These are phyloP conservation scores for Vinca major DNA, from an alignment of 305 asterid species.

Conservation along the genomic window DNA sequence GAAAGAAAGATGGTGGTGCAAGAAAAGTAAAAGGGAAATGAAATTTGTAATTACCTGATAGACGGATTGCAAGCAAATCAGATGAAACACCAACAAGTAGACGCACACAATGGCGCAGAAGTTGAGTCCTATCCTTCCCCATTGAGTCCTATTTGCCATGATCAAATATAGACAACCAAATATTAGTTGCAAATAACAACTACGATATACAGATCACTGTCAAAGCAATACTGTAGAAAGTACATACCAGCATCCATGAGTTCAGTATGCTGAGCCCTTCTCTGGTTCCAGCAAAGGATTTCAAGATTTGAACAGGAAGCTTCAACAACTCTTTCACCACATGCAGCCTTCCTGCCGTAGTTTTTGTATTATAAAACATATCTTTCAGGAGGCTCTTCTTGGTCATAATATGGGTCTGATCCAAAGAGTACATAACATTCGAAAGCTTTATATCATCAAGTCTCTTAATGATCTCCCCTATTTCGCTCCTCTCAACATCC, in stretches of 20 bases:
- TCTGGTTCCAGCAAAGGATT: slow-evolving; percentile 85
- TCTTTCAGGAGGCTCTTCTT: slow-evolving; percentile 65
- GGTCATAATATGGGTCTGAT: slow-evolving; percentile 42
- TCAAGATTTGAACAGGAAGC: slow-evolving; percentile 78
- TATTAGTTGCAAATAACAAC: slow-evolving; percentile 18
- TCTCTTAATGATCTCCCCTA: slow-evolving; percentile 69
- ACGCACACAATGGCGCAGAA: slow-evolving; percentile 98
- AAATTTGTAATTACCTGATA: slow-evolving; percentile 49
- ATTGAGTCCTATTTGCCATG: slow-evolving; percentile 62
- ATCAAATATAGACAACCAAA: slow-evolving; percentile 22
- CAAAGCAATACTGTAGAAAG: slow-evolving; percentile 16
- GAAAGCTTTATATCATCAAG: slow-evolving; percentile 74
- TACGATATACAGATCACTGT: slow-evolving; percentile 9
- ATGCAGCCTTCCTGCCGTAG: slow-evolving; percentile 77
- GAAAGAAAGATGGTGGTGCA: background rate
- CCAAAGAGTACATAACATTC: slow-evolving; percentile 45
- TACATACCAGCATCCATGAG: slow-evolving; percentile 84
- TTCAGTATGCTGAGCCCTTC: slow-evolving; percentile 82
- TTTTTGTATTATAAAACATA: slow-evolving; percentile 74
- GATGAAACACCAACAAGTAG: slow-evolving; percentile 82
- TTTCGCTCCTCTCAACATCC: slow-evolving; percentile 66
- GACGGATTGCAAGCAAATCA: slow-evolving; percentile 84
- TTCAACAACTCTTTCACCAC: slow-evolving; percentile 79
- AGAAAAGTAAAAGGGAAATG: slow-evolving; percentile 5
- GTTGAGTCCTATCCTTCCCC: slow-evolving; percentile 99